Evolutionary conservation across 164 flowering plant species (phyloP).

Genomic region (Magnolia officinalis): DNA sequence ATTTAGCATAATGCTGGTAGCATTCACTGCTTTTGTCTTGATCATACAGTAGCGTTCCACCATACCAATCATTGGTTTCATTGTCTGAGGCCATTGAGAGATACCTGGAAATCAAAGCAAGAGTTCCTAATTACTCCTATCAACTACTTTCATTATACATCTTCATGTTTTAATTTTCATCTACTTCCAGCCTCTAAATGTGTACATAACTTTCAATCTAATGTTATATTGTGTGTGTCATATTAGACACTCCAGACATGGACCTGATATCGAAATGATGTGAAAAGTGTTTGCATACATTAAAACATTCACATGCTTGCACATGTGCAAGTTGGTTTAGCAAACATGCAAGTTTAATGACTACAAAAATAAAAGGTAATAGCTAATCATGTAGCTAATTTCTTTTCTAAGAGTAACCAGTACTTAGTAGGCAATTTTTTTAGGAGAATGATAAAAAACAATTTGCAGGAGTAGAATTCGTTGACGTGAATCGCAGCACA

Average conservation of each 20-base stretch:
- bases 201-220: not conserved
- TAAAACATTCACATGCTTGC: too few species aligned
- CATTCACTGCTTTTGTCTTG: constrained; percentile 86
- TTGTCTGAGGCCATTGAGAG: constrained; percentile 52
- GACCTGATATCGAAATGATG: not conserved
- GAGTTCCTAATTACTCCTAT: not conserved
- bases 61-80: constrained; percentile 79
- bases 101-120: constrained; percentile 40
- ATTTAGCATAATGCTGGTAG: constrained; percentile 76
- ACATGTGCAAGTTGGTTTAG: too few species aligned
- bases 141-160: not conserved
- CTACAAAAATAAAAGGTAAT: too few species aligned
- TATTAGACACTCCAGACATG: not conserved
- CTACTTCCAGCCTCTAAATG: not conserved
- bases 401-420: too few species aligned
- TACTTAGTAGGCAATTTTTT: too few species aligned
- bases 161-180: not conserved
- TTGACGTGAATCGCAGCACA: too few species aligned
- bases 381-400: too few species aligned
- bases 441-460: too few species aligned
- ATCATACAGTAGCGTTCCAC: constrained; percentile 74
- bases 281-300: not conserved
- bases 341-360: too few species aligned
- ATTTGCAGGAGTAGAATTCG: too few species aligned
- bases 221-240: not conserved